Base-by-base conservation (phyloP, 1,139 yeast genomes). In the Nadsonia starkeyi-henricii region DNA sequence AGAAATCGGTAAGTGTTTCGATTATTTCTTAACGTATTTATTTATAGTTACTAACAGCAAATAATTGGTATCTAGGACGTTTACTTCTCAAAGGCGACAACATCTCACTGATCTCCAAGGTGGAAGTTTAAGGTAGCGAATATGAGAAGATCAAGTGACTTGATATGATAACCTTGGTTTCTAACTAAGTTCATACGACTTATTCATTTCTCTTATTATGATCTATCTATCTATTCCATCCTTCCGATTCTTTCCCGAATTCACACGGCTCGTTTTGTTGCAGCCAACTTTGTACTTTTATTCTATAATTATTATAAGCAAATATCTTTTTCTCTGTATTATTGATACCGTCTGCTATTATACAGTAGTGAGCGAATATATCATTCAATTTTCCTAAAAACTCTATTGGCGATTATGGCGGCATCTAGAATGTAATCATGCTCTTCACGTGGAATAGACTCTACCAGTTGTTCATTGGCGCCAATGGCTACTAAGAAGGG, bases 51-150 rank as follows among this genome's bases (percentile, higher is more conserved):
- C 13, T 9, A 26, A 19, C 17, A 41, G 20, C 45, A 17, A 7
- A 33, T n/a, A 7, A 43, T 36, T 44, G 43, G 15, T 39, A 42
- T 17, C 19, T 65, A 48, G 71, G 73, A 20, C 59, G 85, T 50
- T 77, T 91, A 36, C 65, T 93, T 55, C 70, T 93, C 51, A 91
- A 91, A 64, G 98, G 99, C 2, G 99, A 93, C 62, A 93, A 86
- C 62, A 85, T 93, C 49, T 83, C 96, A 18, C 70, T 89, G 54
- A 83, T 91, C 26, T 75, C 89, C 13, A 72, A 77, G 54, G 62
- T 73, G 53, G 26, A 45, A 33, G 47, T 45, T 37, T 50, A 49
- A 15, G 51, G 48, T n/a, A n/a, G n/a, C n/a, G n/a, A n/a, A n/a
- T n/a, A n/a, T n/a, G 9, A 23, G 9, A 23, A 5, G 28, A 23